Percentiles rank a stretch among this genome's conserved stretches.
phyloP scores from a whole-genome alignment of 176 grass and related monocot species.

The Guadua angustifolia region DNA sequence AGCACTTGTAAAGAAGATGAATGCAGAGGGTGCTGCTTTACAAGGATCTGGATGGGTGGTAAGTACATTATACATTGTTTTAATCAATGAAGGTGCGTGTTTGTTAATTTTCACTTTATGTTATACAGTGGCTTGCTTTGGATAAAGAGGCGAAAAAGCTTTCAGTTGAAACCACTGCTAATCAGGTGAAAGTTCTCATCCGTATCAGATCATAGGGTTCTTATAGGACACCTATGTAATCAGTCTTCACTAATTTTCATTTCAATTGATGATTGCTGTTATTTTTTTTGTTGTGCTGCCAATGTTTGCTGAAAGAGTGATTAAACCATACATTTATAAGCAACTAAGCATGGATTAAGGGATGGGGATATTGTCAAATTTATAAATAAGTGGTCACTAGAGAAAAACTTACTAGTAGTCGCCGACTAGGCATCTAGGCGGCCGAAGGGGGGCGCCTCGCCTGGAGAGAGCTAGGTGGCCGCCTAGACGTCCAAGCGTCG shows the following conservation, averaged over 20 bases:
- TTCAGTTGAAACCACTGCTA: conserved; percentile 91
- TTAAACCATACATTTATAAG: conserved; percentile 15
- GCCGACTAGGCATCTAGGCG: no score
- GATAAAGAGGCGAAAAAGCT: conserved; percentile 92
- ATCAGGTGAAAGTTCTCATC: conserved; percentile 71
- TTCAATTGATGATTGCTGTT: neutral
- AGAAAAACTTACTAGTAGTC: neutral
- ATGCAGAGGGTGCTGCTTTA: conserved; percentile 88
- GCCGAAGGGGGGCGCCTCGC: no score
- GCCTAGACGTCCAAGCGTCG: no score
- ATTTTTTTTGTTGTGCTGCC: neutral
- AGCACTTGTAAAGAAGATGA: conserved; percentile 88
- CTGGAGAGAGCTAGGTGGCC: no score
- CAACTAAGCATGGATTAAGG: conserved; percentile 10
- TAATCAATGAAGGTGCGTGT: neutral
- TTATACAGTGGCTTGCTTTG: conserved; percentile 84
- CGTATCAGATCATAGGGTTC: conserved; percentile 18
- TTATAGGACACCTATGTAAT: neutral
- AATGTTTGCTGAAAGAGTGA: conserved; percentile 9
- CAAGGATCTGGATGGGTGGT: conserved; percentile 99
- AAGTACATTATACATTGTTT: conserved; percentile 41
- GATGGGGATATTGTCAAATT: neutral
- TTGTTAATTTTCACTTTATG: conserved; percentile 29
- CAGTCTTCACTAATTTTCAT: conserved; percentile 10
- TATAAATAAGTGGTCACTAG: neutral